These are phyloP conservation scores for Pyricularia sp. DNA, from an alignment of 2,329 filamentous ascomycete genomes.

Conservation along the genomic window DNA sequence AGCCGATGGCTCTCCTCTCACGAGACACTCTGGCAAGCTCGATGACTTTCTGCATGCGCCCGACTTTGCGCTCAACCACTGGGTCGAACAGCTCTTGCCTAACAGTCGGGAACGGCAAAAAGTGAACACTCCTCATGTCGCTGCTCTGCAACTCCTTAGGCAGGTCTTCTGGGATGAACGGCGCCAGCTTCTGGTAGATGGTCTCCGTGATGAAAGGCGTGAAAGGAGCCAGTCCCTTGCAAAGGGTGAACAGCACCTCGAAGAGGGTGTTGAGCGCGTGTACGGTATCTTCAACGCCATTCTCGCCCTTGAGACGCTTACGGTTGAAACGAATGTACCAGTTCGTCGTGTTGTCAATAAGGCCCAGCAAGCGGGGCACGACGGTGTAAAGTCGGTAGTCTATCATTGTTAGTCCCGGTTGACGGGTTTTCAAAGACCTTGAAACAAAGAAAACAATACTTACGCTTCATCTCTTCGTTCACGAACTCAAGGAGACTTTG, in stretches of 20 bases:
- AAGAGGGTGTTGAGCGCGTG: slow-evolving; percentile 91
- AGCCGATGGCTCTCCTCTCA: slow-evolving; percentile 68
- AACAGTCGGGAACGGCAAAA: slow-evolving; percentile 80
- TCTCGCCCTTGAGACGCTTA: slow-evolving; percentile 79
- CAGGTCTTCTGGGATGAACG: slow-evolving; percentile 62
- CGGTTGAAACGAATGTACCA: slow-evolving; percentile 98
- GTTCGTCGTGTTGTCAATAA: slow-evolving; percentile 95
- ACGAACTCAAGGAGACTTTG: slow-evolving; percentile 87
- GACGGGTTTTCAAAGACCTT: not conserved
- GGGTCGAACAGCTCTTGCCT: slow-evolving; percentile 78
- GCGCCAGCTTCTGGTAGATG: slow-evolving; percentile 75
- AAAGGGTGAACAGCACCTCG: slow-evolving; percentile 81
- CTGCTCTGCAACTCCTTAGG: slow-evolving; percentile 49
- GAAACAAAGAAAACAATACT: slow-evolving; percentile 17
- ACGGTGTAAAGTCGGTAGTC: slow-evolving; percentile 80
- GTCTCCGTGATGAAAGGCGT: slow-evolving; percentile 91
- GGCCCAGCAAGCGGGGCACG: slow-evolving; percentile 65
- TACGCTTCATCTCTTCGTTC: slow-evolving; percentile 78
- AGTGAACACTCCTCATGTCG: slow-evolving; percentile 81
- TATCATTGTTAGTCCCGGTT: slow-evolving; percentile 9
- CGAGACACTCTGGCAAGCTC: slow-evolving; percentile 77
- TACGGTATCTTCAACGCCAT: slow-evolving; percentile 71
- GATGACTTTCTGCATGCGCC: slow-evolving; percentile 91
- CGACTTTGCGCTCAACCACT: slow-evolving; percentile 73
- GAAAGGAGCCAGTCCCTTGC: slow-evolving; percentile 81